Evolutionary conservation across 75 land plant genomes (phyloP), one percentile per base, ranked within the genome.

Genomic region (Azolla pinnata): DNA sequence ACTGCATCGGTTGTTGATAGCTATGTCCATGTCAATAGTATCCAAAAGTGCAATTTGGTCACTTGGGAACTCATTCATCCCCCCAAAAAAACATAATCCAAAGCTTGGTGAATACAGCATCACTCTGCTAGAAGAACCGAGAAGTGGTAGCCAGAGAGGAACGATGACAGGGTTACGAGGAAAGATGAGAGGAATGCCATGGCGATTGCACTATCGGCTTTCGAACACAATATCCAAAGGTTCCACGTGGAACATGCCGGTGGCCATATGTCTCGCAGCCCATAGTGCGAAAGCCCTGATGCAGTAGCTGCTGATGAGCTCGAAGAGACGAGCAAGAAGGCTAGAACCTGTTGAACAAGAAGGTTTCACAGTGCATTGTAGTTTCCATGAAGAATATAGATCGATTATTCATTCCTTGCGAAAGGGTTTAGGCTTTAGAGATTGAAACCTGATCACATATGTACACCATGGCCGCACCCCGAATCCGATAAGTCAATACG

Each of bases 181-280:
- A 46, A 23, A 23, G 23, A 46, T 46, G 49, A 46, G 21, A 46
- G 23, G 21, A 46, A 46, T 18, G 23, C 14, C 49, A 46, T 46
- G n/a, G 10, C 49, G 10, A 46, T 23, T 4, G 49, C 49, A 46
- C n/a, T 23, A 46, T 46, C 49, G n/a, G 49, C 49, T 4, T 23
- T 4, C n/a, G 49, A 4, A 23, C 49, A 46, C 23, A 46, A 46
- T 2, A 46, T 18, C 17, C 23, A 46, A 18, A 46, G 17, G 23
- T 17, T 17, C 49, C 49, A 46, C 14, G 49, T 46, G 17, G 49
- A 46, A 17, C 49, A 46, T 46, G 49, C 49, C 21, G 49, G 49
- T 23, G 49, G 49, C 49, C 49, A 46, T 18, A 46, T 46, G 17
- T 17, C 21, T 18, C 21, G 49, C 23, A 46, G 49, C n/a, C 49